Conservation (phyloP, 1,284 basidiomycete genomes). For the Tremellales sp. region DNA sequence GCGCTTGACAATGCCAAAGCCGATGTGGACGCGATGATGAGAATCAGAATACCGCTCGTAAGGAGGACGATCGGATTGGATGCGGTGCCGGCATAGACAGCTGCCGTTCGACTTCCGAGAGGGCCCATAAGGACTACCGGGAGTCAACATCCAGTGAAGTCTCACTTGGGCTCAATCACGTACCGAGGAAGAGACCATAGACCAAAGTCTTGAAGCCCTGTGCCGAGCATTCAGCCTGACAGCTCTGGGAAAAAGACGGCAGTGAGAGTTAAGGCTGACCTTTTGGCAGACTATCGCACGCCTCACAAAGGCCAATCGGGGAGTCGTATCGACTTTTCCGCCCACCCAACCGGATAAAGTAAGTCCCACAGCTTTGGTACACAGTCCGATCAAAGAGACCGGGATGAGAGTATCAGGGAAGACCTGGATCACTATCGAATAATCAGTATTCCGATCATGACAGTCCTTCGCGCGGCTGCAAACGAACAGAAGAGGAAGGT, state of each 20-base stretch:
- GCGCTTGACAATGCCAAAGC: constrained; percentile 45
- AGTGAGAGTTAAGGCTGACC: constrained; percentile 14
- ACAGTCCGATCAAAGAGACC: constrained; percentile 51
- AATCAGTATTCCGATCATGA: not conserved
- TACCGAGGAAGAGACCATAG: constrained; percentile 46
- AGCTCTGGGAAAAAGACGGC: not conserved
- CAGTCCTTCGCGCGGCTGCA: not conserved
- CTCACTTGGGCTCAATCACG: not conserved
- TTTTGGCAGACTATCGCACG: constrained; percentile 49
- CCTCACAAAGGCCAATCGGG: constrained; percentile 36
- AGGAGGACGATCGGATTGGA: not conserved
- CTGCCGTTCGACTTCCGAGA: constrained; percentile 14
- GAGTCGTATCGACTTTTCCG: constrained; percentile 41
- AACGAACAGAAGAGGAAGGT: constrained; percentile 35
- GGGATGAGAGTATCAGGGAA: constrained; percentile 47
- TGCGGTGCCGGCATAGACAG: constrained; percentile 20
- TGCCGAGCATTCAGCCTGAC: not conserved
- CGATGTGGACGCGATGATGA: constrained; percentile 42
- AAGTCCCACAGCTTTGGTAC: constrained; percentile 47
- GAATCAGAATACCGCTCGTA: constrained; percentile 34
- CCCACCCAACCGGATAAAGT: constrained; percentile 47
- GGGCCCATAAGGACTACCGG: constrained; percentile 38
- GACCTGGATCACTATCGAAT: constrained; percentile 31
- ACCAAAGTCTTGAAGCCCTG: constrained; percentile 33
- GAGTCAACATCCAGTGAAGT: not conserved